These are phyloP conservation scores for Erodium trifolium DNA, from an alignment of 441 rosid genomes.

Conservation along the genomic window DNA sequence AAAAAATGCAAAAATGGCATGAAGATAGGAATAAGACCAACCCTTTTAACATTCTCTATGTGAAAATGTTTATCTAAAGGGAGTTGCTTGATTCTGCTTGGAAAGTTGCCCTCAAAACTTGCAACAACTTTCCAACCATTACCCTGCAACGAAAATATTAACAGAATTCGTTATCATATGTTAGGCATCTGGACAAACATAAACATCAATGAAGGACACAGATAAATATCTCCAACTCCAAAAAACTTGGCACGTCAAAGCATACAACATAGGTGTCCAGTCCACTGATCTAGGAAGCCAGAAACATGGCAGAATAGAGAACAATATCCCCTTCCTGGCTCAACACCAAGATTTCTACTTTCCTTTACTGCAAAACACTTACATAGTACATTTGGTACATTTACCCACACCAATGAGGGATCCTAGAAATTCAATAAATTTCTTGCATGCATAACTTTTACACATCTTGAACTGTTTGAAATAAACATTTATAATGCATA, in stretches of 20 bases:
- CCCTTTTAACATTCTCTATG: conserved; percentile 81
- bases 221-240: background rate
- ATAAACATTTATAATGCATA: background rate
- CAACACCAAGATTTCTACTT: no score
- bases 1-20: conserved; percentile 11
- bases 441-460: background rate
- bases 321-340: background rate
- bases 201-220: background rate
- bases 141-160: conserved; percentile 43
- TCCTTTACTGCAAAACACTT: background rate
- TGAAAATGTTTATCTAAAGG: conserved; percentile 94
- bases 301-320: background rate
- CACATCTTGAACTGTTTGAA: background rate
- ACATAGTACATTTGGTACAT: background rate
- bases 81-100: conserved; percentile 85
- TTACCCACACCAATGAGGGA: background rate
- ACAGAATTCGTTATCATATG: conserved; percentile 7
- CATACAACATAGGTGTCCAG: background rate
- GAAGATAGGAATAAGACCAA: conserved; percentile 21
- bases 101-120: conserved; percentile 92
- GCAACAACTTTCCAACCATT: conserved; percentile 97
- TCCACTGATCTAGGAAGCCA: background rate
- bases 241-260: background rate
- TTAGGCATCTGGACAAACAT: background rate
- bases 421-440: background rate